Conservation (phyloP, 768 basidiomycete species). For the Phylloporus arenicola region DNA sequence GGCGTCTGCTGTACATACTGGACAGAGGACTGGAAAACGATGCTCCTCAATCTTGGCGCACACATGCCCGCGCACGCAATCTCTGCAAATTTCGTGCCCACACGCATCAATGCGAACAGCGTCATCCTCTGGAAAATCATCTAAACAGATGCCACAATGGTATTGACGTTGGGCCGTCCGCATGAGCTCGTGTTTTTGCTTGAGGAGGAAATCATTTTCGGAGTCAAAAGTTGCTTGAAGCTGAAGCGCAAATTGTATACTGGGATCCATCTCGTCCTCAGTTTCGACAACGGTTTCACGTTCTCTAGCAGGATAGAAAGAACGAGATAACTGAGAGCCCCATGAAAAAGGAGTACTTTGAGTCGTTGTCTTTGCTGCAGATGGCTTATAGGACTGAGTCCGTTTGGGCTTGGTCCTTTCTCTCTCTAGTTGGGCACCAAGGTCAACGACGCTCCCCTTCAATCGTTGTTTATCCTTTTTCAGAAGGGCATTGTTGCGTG, state of each 20-base stretch:
- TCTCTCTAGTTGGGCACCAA: conserved; percentile 9
- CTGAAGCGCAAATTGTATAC: conserved; percentile 22
- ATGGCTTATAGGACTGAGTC: background rate
- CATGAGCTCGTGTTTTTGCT: conserved; percentile 30
- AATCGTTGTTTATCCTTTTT: conserved; percentile 19
- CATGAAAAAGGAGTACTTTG: background rate
- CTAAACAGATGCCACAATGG: conserved; percentile 54
- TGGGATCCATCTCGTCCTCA: conserved; percentile 9
- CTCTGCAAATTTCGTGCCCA: conserved; percentile 48
- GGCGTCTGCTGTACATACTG: conserved; percentile 42
- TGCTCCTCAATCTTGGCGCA: conserved; percentile 46
- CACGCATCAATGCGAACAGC: conserved; percentile 42
- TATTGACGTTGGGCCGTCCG: conserved; percentile 34
- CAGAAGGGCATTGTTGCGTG: conserved; percentile 23
- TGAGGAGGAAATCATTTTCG: conserved; percentile 34
- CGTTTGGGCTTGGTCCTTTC: conserved; percentile 5
- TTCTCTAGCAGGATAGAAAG: background rate
- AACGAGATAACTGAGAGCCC: background rate
- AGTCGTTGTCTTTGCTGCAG: background rate
- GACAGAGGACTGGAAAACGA: conserved; percentile 57
- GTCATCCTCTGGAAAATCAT: conserved; percentile 40
- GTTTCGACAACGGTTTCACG: background rate
- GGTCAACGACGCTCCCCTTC: conserved; percentile 21
- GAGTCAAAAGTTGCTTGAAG: conserved; percentile 38
- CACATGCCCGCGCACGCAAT: conserved; percentile 43